phyloP scores from a whole-genome alignment of 345 rosid species.

The Acer negundo region DNA sequence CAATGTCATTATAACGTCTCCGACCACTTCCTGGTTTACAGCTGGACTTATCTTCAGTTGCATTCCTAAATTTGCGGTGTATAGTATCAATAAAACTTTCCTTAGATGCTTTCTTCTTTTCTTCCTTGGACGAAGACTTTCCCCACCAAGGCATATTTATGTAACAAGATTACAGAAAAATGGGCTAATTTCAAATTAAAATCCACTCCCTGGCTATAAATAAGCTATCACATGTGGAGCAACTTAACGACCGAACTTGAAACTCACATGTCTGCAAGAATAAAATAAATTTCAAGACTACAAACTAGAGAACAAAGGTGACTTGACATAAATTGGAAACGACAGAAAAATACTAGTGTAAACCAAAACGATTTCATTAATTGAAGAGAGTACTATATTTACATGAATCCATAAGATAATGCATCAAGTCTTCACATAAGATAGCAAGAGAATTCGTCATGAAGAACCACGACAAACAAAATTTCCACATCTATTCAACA shows the following conservation, averaged over 20 bases:
- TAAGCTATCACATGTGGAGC: conserved; percentile 24
- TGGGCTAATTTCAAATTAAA: conserved; percentile 24
- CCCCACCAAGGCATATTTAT: conserved; percentile 76
- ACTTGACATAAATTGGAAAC: not conserved
- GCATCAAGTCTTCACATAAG: conserved; percentile 5
- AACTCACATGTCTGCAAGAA: conserved; percentile 22
- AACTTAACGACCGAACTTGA: conserved; percentile 27
- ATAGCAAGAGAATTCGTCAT: conserved; percentile 1
- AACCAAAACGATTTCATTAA: not conserved
- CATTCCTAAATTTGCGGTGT: conserved; percentile 58
- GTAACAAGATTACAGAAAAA: not conserved
- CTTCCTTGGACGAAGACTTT: conserved; percentile 67
- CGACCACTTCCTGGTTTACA: conserved; percentile 51
- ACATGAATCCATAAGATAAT: not conserved
- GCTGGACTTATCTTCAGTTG: conserved; percentile 54
- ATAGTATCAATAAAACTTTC: conserved; percentile 70
- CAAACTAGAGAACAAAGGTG: conserved; percentile 5
- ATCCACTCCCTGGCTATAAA: conserved; percentile 20
- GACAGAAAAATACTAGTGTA: conserved; percentile 7
- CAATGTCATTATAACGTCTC: conserved; percentile 48
- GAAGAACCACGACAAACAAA: not conserved
- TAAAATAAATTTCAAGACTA: conserved; percentile 28
- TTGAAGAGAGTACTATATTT: conserved; percentile 6
- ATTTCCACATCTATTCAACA: not conserved
- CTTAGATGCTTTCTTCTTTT: conserved; percentile 71